Percentiles rank a stretch among this genome's conserved stretches.
Evolutionary conservation across 768 basidiomycete genomes (phyloP).

Genomic region (Mycena crocata): DNA sequence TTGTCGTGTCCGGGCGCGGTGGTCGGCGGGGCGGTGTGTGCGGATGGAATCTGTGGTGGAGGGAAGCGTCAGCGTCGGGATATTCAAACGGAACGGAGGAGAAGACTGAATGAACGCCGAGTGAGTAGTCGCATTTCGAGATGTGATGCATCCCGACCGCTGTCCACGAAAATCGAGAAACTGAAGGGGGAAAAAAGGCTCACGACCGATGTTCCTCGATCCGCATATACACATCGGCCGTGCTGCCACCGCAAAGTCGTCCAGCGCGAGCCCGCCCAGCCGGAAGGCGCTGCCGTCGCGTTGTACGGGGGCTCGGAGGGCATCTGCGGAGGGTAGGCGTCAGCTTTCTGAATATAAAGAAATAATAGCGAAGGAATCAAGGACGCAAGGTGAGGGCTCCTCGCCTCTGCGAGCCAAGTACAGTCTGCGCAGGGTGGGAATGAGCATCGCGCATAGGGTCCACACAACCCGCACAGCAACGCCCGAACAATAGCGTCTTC

Average conservation of each 20-base stretch:
- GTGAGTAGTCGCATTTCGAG: neutral
- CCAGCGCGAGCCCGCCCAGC: slow-evolving; percentile 32
- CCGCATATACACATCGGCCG: slow-evolving; percentile 58
- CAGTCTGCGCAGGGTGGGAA: too few species aligned
- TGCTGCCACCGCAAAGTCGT: slow-evolving; percentile 42
- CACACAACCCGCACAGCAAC: too few species aligned
- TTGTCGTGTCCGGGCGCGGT: slow-evolving; percentile 11
- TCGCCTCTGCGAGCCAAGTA: too few species aligned
- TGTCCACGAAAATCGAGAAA: neutral
- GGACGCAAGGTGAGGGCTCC: neutral
- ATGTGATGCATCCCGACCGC: too few species aligned
- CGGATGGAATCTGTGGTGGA: slow-evolving; percentile 21
- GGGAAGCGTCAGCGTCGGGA: neutral
- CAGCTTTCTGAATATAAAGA: neutral
- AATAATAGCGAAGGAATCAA: slow-evolving; percentile 6
- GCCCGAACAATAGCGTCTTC: too few species aligned
- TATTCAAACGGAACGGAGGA: neutral
- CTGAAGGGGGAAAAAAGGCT: neutral
- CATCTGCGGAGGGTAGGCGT: slow-evolving; percentile 28
- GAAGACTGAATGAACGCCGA: neutral
- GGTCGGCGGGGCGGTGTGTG: slow-evolving; percentile 18
- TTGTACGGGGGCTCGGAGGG: slow-evolving; percentile 45
- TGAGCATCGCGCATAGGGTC: too few species aligned
- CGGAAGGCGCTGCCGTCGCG: slow-evolving; percentile 35
- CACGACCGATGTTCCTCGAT: slow-evolving; percentile 53